These are phyloP conservation scores for Abrus precatorius DNA, from an alignment of 306 rosid genomes.

Conservation along the genomic window DNA sequence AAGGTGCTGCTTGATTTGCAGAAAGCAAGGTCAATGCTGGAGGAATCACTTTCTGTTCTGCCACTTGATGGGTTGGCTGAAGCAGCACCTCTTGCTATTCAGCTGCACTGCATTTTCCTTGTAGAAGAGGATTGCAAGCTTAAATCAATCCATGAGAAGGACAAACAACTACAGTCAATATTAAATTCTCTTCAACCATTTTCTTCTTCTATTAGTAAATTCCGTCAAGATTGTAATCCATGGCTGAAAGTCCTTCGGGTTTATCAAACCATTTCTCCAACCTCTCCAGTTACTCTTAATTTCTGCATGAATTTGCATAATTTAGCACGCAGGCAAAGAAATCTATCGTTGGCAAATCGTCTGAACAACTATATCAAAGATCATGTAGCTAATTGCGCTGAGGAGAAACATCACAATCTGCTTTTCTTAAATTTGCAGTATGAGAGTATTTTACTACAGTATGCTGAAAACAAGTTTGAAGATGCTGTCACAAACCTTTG, in stretches of 20 bases:
- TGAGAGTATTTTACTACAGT: conserved; percentile 78
- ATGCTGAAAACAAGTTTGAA: conserved; percentile 88
- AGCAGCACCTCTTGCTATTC: conserved; percentile 81
- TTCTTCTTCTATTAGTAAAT: conserved; percentile 70
- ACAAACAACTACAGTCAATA: conserved; percentile 58
- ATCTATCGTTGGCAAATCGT: conserved; percentile 78
- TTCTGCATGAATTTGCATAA: conserved; percentile 76
- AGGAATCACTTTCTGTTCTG: conserved; percentile 77
- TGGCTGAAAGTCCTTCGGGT: conserved; percentile 93
- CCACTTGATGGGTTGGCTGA: conserved; percentile 94
- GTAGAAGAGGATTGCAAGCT: conserved; percentile 81
- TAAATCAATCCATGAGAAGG: conserved; percentile 62
- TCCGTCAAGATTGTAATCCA: conserved; percentile 84
- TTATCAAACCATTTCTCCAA: conserved; percentile 73
- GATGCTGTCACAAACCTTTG: conserved; percentile 85
- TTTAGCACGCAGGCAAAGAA: conserved; percentile 80
- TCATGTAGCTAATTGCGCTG: conserved; percentile 62
- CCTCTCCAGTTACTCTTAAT: conserved; percentile 72
- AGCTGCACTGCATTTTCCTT: conserved; percentile 82
- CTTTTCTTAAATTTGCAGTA: conserved; percentile 77
- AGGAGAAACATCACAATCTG: conserved; percentile 59
- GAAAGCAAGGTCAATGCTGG: conserved; percentile 91
- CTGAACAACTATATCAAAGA: conserved; percentile 67
- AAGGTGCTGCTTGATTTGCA: conserved; percentile 71
- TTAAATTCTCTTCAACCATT: conserved; percentile 69